Percentiles rank a stretch among this genome's conserved stretches.
Conservation (phyloP, 768 basidiomycete genomes). For the Mycena indigotica region DNA sequence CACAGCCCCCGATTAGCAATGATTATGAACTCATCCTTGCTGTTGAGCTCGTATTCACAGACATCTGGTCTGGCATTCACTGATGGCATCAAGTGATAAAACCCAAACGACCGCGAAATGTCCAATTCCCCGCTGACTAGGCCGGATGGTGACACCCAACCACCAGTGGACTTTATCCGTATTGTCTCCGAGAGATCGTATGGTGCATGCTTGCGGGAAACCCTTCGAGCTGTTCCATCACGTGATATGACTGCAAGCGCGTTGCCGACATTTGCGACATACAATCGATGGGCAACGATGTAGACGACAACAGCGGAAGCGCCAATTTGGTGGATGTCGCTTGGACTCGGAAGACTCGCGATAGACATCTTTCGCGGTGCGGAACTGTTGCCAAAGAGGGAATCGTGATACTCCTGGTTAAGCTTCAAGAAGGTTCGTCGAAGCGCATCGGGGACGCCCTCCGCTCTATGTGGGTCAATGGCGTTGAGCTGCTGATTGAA, state of each 20-base stretch:
- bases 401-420: constrained; percentile 79
- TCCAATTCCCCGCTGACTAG: constrained; percentile 90
- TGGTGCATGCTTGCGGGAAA: constrained; percentile 86
- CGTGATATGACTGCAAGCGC: constrained; percentile 84
- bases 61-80: constrained; percentile 90
- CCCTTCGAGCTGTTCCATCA: constrained; percentile 68
- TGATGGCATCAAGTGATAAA: constrained; percentile 85
- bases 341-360: constrained; percentile 41
- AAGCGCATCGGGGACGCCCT: constrained; percentile 74
- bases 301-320: constrained; percentile 88
- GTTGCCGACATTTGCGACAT: constrained; percentile 89
- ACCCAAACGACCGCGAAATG: constrained; percentile 92
- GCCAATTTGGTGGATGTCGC: constrained; percentile 62
- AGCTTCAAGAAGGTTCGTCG: constrained; percentile 86
- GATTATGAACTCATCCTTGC: constrained; percentile 94
- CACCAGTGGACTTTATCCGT: constrained; percentile 89
- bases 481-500: constrained; percentile 61
- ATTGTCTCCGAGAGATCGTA: constrained; percentile 82
- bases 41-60: constrained; percentile 64
- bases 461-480: constrained; percentile 47
- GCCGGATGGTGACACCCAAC: constrained; percentile 91
- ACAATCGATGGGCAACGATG: constrained; percentile 73
- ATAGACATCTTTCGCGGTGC: constrained; percentile 72
- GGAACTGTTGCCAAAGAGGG: constrained; percentile 43
- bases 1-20: constrained; percentile 91